Evolutionary conservation across 192 early-diverging fungal species (phyloP).

Genomic region (Nowakowskiella sp.): DNA sequence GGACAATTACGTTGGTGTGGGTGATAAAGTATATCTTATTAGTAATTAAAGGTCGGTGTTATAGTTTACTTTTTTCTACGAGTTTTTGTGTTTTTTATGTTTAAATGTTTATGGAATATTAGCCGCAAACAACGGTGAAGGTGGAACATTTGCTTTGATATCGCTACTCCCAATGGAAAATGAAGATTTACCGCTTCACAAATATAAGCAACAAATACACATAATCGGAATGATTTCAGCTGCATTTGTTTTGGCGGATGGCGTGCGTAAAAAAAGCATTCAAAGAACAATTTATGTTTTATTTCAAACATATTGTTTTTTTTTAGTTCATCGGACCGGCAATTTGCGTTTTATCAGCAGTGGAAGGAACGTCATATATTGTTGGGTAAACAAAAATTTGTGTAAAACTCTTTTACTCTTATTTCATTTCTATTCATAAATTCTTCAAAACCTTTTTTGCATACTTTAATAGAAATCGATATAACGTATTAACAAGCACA

Average conservation of each 20-base stretch:
- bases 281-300: slow-evolving; percentile 8
- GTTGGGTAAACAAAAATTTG: too few species aligned
- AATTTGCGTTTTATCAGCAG: slow-evolving; percentile 30
- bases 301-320: slow-evolving; percentile 11
- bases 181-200: slow-evolving; percentile 19
- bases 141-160: slow-evolving; percentile 47
- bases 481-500: too few species aligned
- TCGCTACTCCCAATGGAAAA: slow-evolving; percentile 32
- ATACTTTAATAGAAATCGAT: too few species aligned
- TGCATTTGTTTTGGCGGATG: slow-evolving; percentile 30
- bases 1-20: slow-evolving; percentile 40
- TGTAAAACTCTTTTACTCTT: too few species aligned
- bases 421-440: too few species aligned
- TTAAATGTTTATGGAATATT: slow-evolving; percentile 5
- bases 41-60: slow-evolving; percentile 25
- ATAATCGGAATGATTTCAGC: slow-evolving; percentile 26
- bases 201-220: slow-evolving; percentile 17
- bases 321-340: slow-evolving; percentile 26
- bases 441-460: too few species aligned
- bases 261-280: slow-evolving; percentile 17
- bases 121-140: slow-evolving; percentile 55
- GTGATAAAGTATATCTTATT: slow-evolving; percentile 37
- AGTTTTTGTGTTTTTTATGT: slow-evolving; percentile 6
- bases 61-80: slow-evolving; percentile 8
- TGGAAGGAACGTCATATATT: slow-evolving; percentile 23